Conservation (phyloP, 2,329 filamentous ascomycete species). For the Fusarium coffeatum region DNA sequence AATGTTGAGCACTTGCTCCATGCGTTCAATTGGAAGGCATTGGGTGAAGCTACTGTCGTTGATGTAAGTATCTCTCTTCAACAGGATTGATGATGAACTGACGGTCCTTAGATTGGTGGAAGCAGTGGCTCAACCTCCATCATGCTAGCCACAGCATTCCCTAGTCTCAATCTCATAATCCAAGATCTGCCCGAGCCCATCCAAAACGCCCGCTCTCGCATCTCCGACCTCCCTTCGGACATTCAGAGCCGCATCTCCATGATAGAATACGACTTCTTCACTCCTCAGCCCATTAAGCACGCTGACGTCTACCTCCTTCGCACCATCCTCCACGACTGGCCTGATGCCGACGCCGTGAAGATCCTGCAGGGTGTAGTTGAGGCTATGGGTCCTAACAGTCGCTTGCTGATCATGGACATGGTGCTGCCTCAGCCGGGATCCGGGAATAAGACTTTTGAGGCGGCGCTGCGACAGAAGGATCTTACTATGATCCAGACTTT, state of each 20-base stretch:
- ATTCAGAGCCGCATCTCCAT: constrained; percentile 43
- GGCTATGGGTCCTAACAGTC: constrained; percentile 8
- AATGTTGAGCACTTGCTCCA: constrained; percentile 29
- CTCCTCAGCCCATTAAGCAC: constrained; percentile 45
- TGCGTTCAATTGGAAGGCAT: constrained; percentile 18
- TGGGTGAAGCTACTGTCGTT: constrained; percentile 20
- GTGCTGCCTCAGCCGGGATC: constrained; percentile 32
- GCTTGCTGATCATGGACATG: constrained; percentile 39
- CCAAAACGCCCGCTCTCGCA: constrained; percentile 16
- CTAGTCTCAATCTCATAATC: constrained; percentile 51
- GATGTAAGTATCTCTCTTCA: constrained; percentile 4
- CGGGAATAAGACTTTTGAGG: constrained; percentile 12
- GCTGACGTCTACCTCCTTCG: constrained; percentile 51
- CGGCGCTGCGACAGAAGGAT: constrained; percentile 27
- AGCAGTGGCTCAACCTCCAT: constrained; percentile 16
- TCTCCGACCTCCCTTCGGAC: constrained; percentile 25
- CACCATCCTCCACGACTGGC: constrained; percentile 52
- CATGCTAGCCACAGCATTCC: constrained; percentile 47
- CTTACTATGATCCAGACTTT: constrained; percentile 42
- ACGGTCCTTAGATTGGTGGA: constrained; percentile 15
- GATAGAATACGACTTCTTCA: constrained; percentile 50
- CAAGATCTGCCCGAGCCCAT: constrained; percentile 47
- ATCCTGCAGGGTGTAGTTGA: constrained; percentile 42
- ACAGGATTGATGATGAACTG: not conserved
- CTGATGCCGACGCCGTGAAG: constrained; percentile 49